Percentiles rank a stretch among this genome's conserved stretches.
These are phyloP conservation scores for Rhododendron simsii DNA, from an alignment of 148 eudicot species.

Conservation along the genomic window DNA sequence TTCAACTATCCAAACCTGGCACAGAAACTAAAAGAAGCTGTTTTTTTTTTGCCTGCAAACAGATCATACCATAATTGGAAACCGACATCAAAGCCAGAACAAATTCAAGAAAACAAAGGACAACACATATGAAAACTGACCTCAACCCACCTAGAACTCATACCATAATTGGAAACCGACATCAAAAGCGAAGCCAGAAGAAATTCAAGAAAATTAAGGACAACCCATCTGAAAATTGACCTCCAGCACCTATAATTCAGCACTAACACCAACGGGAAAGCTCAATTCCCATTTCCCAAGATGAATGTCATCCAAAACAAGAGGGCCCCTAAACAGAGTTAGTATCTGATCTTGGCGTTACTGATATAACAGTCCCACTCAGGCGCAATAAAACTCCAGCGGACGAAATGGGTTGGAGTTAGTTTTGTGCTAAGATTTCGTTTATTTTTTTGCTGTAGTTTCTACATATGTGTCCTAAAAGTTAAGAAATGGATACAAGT, in stretches of 20 bases:
- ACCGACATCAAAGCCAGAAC: slow-evolving; percentile 9
- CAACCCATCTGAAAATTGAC: slow-evolving; percentile 16
- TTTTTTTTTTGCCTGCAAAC: not conserved
- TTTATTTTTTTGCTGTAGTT: not conserved
- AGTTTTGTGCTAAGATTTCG: not conserved
- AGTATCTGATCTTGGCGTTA: no score
- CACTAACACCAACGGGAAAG: not conserved
- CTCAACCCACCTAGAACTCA: slow-evolving; percentile 1
- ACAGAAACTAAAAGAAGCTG: not conserved
- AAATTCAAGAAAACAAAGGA: slow-evolving; percentile 7
- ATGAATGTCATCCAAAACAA: not conserved
- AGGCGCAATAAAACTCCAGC: not conserved
- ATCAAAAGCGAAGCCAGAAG: slow-evolving; percentile 6
- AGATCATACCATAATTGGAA: not conserved
- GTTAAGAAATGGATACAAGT: not conserved
- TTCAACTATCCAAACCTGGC: not conserved
- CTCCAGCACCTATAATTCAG: slow-evolving; percentile 4
- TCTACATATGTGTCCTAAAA: not conserved
- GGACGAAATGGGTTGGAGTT: not conserved
- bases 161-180: not conserved
- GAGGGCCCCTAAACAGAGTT: not conserved
- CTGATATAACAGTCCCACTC: not conserved
- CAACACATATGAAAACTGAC: slow-evolving; percentile 18
- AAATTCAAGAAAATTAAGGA: slow-evolving; percentile 9
- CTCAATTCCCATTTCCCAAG: not conserved